A percentile compares a stretch with the other conserved stretches of the same genome.
These are phyloP conservation scores for Paspalum vaginatum DNA, from an alignment of 176 grass and related monocot species.

Conservation along the genomic window DNA sequence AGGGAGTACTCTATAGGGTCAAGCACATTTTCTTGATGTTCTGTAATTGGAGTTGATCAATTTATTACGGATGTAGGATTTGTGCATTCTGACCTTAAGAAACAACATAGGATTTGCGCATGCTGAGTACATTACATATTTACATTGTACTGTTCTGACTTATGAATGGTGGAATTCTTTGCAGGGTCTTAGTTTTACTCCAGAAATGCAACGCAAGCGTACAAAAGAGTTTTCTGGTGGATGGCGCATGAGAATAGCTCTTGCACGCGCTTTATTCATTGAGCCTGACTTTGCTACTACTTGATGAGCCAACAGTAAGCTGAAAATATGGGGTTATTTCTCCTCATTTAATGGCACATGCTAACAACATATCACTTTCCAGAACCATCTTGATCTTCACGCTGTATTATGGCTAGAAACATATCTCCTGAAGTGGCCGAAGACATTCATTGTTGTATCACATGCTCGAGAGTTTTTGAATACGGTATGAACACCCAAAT, in stretches of 20 bases:
- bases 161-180: constrained; percentile 42
- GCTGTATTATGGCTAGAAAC: constrained; percentile 92
- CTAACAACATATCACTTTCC: constrained; percentile 38
- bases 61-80: not conserved
- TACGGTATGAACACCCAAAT: constrained; percentile 67
- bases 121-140: not conserved
- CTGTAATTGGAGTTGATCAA: not conserved
- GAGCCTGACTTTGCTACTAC: constrained; percentile 96
- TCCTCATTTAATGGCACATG: constrained; percentile 25
- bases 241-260: constrained; percentile 96
- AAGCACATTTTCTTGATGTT: constrained; percentile 23
- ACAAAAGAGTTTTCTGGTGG: constrained; percentile 95
- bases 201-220: constrained; percentile 86
- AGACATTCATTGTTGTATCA: constrained; percentile 97
- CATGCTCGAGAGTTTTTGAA: constrained; percentile 97
- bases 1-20: not conserved
- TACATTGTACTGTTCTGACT: constrained; percentile 28
- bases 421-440: constrained; percentile 96
- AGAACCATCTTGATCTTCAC: constrained; percentile 99
- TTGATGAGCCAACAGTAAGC: constrained; percentile 96
- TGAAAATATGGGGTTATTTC: not conserved
- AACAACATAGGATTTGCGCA: not conserved
- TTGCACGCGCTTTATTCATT: constrained; percentile 94
- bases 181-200: constrained; percentile 96
- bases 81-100: not conserved